phyloP scores from a whole-genome alignment of 257 asterid species.

The Solanum ossicruentum region DNA sequence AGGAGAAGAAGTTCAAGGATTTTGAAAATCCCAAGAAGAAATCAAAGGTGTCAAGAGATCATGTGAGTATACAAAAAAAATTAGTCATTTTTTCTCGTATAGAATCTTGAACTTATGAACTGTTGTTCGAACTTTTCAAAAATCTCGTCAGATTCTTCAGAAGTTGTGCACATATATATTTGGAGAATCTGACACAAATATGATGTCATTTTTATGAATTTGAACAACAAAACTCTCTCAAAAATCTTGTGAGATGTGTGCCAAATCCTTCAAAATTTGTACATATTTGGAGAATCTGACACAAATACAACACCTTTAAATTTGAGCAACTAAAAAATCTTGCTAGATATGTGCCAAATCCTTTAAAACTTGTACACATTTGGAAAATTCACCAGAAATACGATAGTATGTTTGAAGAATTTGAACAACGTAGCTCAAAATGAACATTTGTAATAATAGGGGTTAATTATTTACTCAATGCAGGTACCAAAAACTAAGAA shows the following conservation, averaged over 20 bases:
- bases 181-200: too few relatives aligned
- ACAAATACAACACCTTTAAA: too few relatives aligned
- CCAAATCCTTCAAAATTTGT: too few relatives aligned
- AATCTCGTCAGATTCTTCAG: neutral
- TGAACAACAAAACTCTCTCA: neutral
- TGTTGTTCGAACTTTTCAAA: neutral
- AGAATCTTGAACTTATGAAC: neutral
- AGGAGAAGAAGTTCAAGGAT: neutral
- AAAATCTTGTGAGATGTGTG: neutral
- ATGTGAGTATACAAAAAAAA: slow-evolving; percentile 16
- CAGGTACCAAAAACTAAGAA: slow-evolving; percentile 27
- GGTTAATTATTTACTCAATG: neutral
- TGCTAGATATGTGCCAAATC: neutral
- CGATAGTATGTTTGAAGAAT: neutral
- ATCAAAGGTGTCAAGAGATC: slow-evolving; percentile 25
- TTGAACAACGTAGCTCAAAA: neutral
- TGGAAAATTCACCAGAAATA: neutral
- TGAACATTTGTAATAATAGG: neutral
- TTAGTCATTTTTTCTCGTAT: neutral
- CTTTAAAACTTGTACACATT: neutral
- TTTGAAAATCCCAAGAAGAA: slow-evolving; percentile 32
- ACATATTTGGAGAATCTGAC: too few relatives aligned
- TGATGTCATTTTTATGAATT: too few relatives aligned
- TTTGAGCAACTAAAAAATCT: neutral
- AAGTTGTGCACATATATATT: too few relatives aligned